A percentile compares a stretch with the other conserved stretches of the same genome.
Conservation (phyloP, 768 basidiomycete genomes). For the Termitomyces sp. region DNA sequence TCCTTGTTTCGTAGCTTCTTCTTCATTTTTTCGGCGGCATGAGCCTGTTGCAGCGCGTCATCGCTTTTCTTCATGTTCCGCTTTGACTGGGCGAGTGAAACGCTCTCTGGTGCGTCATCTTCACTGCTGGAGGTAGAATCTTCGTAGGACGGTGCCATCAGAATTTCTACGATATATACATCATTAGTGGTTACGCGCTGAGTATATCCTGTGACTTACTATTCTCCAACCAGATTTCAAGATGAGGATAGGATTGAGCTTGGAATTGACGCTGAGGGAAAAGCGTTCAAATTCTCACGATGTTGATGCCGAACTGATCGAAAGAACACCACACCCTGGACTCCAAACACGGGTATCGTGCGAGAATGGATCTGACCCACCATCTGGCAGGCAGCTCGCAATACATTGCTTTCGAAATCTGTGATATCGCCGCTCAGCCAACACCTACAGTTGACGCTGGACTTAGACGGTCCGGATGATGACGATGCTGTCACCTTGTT, state of each 20-base stretch:
- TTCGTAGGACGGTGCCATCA: conserved; percentile 7
- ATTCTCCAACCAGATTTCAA: not conserved
- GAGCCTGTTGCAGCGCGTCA: conserved; percentile 7
- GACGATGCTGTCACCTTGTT: not conserved
- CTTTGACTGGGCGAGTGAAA: conserved; percentile 17
- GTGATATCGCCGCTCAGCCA: not conserved
- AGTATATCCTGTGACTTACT: not conserved
- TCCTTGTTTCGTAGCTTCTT: conserved; percentile 12
- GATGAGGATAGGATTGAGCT: not conserved
- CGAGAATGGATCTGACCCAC: not conserved
- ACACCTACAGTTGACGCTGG: not conserved
- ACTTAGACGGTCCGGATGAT: not conserved
- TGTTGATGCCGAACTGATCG: not conserved
- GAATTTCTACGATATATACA: not conserved
- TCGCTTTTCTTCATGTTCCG: conserved; percentile 11
- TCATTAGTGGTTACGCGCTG: not conserved
- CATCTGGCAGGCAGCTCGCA: not conserved
- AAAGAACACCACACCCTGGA: not conserved
- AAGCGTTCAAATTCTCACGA: conserved; percentile 1
- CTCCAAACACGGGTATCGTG: not conserved
- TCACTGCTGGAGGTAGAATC: conserved; percentile 14
- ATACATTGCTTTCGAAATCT: not conserved
- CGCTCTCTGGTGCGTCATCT: conserved; percentile 16
- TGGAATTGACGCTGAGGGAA: not conserved
- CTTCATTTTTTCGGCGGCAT: conserved; percentile 14